Conservation (phyloP, 2,329 filamentous ascomycete species). For the Fusarium nurragi region DNA sequence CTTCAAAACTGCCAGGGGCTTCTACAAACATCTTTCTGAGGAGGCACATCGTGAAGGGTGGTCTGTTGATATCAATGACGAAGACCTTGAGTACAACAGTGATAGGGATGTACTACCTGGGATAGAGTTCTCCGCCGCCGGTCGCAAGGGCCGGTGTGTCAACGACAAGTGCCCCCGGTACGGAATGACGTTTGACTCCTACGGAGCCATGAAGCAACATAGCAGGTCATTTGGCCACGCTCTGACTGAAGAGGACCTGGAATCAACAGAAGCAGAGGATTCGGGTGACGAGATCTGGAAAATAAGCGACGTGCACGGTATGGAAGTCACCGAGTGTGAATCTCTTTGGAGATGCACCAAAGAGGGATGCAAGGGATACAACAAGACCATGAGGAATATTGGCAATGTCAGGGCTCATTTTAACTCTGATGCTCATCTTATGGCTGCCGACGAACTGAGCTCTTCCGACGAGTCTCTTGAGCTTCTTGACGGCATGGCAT, state of each 20-base stretch:
- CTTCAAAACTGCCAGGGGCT: constrained; percentile 7
- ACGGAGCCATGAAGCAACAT: constrained; percentile 6
- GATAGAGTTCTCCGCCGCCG: not conserved
- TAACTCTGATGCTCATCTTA: constrained; percentile 2
- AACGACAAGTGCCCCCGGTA: constrained; percentile 17
- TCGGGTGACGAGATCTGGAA: constrained; percentile 2
- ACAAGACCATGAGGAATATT: not conserved
- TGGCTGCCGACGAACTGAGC: not conserved
- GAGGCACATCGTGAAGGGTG: constrained; percentile 8
- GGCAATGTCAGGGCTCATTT: constrained; percentile 6
- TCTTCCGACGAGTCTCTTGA: constrained; percentile 10
- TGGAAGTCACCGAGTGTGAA: constrained; percentile 5
- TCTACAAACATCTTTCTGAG: constrained; percentile 23
- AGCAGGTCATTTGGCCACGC: constrained; percentile 9
- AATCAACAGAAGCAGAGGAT: not conserved
- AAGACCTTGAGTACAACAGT: not conserved
- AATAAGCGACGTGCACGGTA: constrained; percentile 9
- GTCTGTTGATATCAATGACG: not conserved
- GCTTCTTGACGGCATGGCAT: constrained; percentile 1
- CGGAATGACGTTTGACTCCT: not conserved
- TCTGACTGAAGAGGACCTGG: not conserved
- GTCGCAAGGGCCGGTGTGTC: constrained; percentile 2
- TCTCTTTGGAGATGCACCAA: constrained; percentile 18
- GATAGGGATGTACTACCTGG: not conserved
- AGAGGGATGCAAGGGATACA: constrained; percentile 16